Conservation (phyloP, 208 protist genomes). For the Endotrypanum monterogeii region DNA sequence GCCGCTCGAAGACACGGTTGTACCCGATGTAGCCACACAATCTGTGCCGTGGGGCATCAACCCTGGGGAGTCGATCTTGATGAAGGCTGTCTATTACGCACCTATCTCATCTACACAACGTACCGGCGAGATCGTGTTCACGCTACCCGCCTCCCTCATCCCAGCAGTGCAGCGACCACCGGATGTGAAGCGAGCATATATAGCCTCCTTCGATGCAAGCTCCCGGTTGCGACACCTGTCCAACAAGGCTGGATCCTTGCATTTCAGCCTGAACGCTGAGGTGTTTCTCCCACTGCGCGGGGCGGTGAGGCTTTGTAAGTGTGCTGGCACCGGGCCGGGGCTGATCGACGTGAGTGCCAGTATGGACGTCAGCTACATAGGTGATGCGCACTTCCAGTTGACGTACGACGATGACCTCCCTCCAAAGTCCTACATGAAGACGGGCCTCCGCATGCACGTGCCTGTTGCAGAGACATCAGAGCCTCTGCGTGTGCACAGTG, state of each 20-base stretch:
- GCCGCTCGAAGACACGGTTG: constrained; percentile 25
- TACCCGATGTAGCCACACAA: constrained; percentile 49
- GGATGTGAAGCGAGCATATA: constrained; percentile 48
- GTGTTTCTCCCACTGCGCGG: constrained; percentile 58
- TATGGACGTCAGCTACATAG: constrained; percentile 31
- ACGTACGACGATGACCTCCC: constrained; percentile 23
- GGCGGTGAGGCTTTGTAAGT: constrained; percentile 38
- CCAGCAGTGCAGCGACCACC: constrained; percentile 37
- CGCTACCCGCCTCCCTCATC: constrained; percentile 58
- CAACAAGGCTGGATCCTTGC: constrained; percentile 27
- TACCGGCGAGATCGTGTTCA: constrained; percentile 35
- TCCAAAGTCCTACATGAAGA: constrained; percentile 17
- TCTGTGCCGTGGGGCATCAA: constrained; percentile 63
- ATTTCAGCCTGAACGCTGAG: constrained; percentile 27
- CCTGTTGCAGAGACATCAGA: constrained; percentile 48
- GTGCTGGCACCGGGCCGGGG: constrained; percentile 7
- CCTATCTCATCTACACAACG: constrained; percentile 33
- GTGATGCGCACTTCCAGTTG: constrained; percentile 53
- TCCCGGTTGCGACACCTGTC: constrained; percentile 2
- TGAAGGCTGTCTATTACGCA: constrained; percentile 58
- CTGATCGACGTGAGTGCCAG: neutral
- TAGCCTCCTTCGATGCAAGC: constrained; percentile 28
- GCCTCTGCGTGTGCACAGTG: constrained; percentile 55
- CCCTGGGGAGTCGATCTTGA: constrained; percentile 42
- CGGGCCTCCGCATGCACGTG: constrained; percentile 35